Base-by-base conservation (phyloP, 169 alveolate genomes). In the Eimeria falciformis region DNA sequence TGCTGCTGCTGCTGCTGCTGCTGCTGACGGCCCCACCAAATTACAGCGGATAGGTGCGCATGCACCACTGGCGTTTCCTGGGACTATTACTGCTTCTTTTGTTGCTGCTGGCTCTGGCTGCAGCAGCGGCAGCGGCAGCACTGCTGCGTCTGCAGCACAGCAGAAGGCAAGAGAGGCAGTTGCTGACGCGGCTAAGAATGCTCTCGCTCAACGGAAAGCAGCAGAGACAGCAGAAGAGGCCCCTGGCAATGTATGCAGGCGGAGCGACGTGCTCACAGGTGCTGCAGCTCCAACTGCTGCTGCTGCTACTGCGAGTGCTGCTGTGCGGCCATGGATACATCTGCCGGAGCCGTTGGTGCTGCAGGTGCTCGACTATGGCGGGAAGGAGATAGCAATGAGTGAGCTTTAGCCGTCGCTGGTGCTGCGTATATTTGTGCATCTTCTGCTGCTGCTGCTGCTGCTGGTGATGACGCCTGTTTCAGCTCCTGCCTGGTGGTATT, bases 291-390 rank as follows among this genome's bases (percentile, higher is more conserved):
- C 83, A 40, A 29, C 77, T 21, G 77, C 77, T 65, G 18, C 77
- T 21, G 84, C 66, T 71, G 56, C 62, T 18, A 43, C 84, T 43
- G 25, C 84, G 40, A 14, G 65, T 75, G 84, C 43, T 18, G 65
- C 65, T 45, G 27, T 23, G 1, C 69, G 88, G 14, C 88, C 73
- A 7, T 78, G 88, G 88, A 71, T 17, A 47, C 71, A 78, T 7
- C 50, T 78, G 73, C 88, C 88, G 11, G 88, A 78, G 21, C 88
- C 69, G 33, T 29, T 78, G 50, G 50, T 78, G 69, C 43, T 78
- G 71, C 88, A 78, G 25, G 88, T 78, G 9, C 88, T 78, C 46
- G 88, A 78, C 71, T 78, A 47, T 40, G 88, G 88, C 66, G 88
- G 88, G 27, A 78, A 62, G 33, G 88, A 78, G 50, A n/a, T 78